Base-by-base conservation (phyloP, 2,329 filamentous ascomycete genomes). In the Orbilia oligospora region DNA sequence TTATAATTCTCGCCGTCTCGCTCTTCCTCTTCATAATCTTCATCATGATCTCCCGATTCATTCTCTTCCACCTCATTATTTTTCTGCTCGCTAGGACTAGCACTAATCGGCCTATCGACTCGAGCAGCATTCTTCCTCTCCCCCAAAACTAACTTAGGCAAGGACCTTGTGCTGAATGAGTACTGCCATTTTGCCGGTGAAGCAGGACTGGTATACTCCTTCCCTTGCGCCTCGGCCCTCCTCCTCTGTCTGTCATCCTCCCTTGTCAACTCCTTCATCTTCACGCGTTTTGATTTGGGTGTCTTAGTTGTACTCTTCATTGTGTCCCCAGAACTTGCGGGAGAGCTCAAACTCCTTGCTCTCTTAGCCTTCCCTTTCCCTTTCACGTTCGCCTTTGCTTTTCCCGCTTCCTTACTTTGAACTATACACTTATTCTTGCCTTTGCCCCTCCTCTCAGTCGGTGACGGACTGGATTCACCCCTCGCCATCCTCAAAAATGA, bases 261-360 rank as follows among this genome's bases (percentile, higher is more conserved):
- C n/a, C n/a, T 41, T 12, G 55, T 61, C 55, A 61, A 61, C n/a
- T 41, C 55, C 6, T 24, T 61, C 55, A 61, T 61, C 55, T 24
- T 61, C n/a, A 33, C 22, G 1, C 55, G 33, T 24, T 61, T 61
- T 8, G 55, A 61, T 24, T 44, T 61, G 1, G 55, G 55, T 41
- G 55, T 61, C 55, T 12, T 41, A 8, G 20, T 61, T 1, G 20
- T 61, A 24, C 33, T 24, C 10, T 44, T 41, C 2, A 22, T 8
- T 12, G 55, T 41, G 24, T 41, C 18, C n/a, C 30, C 16, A 5
- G 36, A 61, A 24, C 16, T n/a, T 3, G 3, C 33, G 14, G 6
- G n/a, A 30, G 55, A 41, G 24, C 55, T 61, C n/a, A 16, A 6
- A 30, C 55, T 61, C 16, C 55, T 41, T 1, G 5, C 27, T 20